Percentiles rank a stretch among this genome's conserved stretches.
Evolutionary conservation across 331 rosid genomes (phyloP).

Genomic region (Prunus yedoensis): DNA sequence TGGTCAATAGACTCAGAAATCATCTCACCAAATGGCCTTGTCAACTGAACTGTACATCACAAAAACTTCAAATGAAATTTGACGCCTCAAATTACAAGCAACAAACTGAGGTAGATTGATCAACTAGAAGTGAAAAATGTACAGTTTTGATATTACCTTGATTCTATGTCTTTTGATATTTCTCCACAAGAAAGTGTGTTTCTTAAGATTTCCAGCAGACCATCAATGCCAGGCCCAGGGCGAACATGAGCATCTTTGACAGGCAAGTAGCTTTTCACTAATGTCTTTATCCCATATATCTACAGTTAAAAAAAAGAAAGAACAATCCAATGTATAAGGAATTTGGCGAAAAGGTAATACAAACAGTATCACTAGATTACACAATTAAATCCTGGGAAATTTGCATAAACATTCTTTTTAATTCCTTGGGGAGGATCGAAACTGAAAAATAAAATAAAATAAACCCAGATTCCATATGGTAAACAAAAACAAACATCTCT

Average conservation of each 20-base stretch:
- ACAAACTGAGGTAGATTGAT: slow-evolving; percentile 12
- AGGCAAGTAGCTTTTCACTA: slow-evolving; percentile 89
- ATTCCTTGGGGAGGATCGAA: too few species aligned
- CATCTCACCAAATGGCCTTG: too few species aligned
- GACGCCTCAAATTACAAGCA: slow-evolving; percentile 24
- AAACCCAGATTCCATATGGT: too few species aligned
- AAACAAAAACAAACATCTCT: too few species aligned
- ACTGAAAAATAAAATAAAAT: too few species aligned
- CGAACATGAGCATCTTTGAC: slow-evolving; percentile 93
- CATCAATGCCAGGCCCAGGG: slow-evolving; percentile 53
- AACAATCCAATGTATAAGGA: slow-evolving; percentile 11
- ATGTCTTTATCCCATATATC: slow-evolving; percentile 90
- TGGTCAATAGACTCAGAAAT: too few species aligned
- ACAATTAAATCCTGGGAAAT: too few species aligned
- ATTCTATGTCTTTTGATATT: slow-evolving; percentile 70
- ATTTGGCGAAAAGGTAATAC: background rate
- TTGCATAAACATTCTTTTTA: too few species aligned
- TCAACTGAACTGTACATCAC: slow-evolving; percentile 76
- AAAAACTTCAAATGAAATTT: slow-evolving; percentile 29
- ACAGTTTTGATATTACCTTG: slow-evolving; percentile 60
- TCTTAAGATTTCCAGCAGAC: slow-evolving; percentile 72
- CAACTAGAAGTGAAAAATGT: background rate
- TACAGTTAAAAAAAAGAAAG: slow-evolving; percentile 28
- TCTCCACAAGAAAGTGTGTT: slow-evolving; percentile 79
- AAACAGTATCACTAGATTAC: too few species aligned